Evolutionary conservation across 2,329 filamentous ascomycete genomes (phyloP), one percentile per base, ranked within the genome.

Genomic region (Chrysosporium keratinophilum): DNA sequence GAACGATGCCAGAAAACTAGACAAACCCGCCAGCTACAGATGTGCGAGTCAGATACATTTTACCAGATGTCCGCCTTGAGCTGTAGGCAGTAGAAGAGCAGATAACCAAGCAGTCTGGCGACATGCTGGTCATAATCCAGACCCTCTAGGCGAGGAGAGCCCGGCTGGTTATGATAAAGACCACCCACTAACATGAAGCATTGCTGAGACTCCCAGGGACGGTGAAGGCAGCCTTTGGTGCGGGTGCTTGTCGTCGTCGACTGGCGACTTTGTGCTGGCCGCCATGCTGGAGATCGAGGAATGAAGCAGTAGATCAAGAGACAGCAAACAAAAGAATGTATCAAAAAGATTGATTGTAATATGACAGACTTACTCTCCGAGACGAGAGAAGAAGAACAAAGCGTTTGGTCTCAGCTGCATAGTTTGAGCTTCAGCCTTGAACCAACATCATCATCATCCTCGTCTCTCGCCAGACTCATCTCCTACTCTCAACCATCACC

Each of bases 201-300:
- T 31, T 15, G 71, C 68, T 15, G 73, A 76, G 35, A 72, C 42
- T 2, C 68, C 67, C 49, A 68, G 62, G 14, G 71, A 71, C 11
- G 74, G 74, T 51, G 73, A 74, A 31, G 62, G 47, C 12, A 74
- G 59, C 51, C 68, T 60, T 57, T 76, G 74, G 12, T 75, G 62
- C 5, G 72, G 72, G 57, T 76, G 73, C 47, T 62, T 64, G 2
- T 31, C 42, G 23, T 23, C 49, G 34, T 35, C 19, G 40, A 23
- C 15, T 2, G 14, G 19, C n/a, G 42, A 15, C 5, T 43, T 35
- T 14, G 42, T 43, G 15, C 28, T 17, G 34, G 44, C 40, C 14
- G 51, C 35, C 51, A 54, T 54, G 34, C 10, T 15, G 19, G 12
- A n/a, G n/a, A n/a, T n/a, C 12, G 19, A 31, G 5, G 31, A 37